These are phyloP conservation scores for Lipomyces yarrowii DNA, from an alignment of 1,139 yeast genomes.

Conservation along the genomic window DNA sequence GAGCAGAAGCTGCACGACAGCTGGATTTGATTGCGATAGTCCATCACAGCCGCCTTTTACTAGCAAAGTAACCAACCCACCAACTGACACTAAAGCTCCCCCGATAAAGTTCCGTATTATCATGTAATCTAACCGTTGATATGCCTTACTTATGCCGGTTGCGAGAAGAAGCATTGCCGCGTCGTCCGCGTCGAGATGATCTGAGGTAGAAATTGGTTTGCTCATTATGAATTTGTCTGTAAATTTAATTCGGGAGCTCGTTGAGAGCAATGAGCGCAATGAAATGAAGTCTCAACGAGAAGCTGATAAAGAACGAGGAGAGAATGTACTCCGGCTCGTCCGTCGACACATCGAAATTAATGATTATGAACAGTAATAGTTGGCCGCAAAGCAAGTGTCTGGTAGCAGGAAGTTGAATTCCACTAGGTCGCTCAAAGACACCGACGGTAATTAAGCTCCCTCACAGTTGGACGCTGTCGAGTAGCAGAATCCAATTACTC, in stretches of 20 bases:
- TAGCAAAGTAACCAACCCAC: constrained; percentile 69
- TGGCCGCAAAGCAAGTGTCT: not conserved
- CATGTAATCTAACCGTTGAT: constrained; percentile 28
- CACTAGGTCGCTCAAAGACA: not conserved
- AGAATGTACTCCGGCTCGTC: not conserved
- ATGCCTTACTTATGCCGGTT: constrained; percentile 31
- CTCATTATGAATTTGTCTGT: not conserved
- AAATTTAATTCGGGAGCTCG: not conserved
- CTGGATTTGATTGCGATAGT: constrained; percentile 52
- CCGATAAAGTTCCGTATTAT: constrained; percentile 51
- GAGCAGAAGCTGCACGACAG: constrained; percentile 46
- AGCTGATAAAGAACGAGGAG: not conserved
- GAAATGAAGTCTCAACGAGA: not conserved
- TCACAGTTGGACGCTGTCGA: not conserved
- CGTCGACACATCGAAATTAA: not conserved
- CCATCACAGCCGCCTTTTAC: constrained; percentile 57
- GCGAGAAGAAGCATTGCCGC: constrained; percentile 30
- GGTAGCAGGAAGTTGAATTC: constrained; percentile 1
- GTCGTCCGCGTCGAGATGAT: constrained; percentile 29
- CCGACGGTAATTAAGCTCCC: not conserved
- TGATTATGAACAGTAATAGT: not conserved
- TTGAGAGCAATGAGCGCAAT: not conserved
- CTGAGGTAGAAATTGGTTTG: constrained; percentile 10
- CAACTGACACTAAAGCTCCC: constrained; percentile 67
- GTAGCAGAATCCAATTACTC: not conserved